Evolutionary conservation across 495 filamentous ascomycete species (phyloP), one percentile per base, ranked within the genome.

Genomic region (Aspergillus bridgeri): DNA sequence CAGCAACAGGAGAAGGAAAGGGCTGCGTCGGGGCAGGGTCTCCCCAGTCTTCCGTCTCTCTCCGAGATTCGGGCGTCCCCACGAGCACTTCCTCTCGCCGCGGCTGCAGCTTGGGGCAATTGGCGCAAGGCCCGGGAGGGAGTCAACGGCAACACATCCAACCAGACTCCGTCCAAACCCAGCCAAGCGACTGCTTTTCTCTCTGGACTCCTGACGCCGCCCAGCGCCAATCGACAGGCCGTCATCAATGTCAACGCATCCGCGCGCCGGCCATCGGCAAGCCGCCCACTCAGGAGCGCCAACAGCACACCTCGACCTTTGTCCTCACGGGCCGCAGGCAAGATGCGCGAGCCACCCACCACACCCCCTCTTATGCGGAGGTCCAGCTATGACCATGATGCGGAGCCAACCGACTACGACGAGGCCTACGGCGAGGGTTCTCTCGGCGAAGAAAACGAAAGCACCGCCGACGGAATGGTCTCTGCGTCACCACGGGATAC

Each of bases 1-100:
- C 92, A 98, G 65, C 89, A 90, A 69, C 91, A 96, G 66, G 94
- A 96, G 69, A 88, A 88, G 19, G 95, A 98, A 65, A 78, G 89
- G 54, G 81, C 88, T 5, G 61, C 76, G 48, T 66, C 71, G 22
- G 78, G 78, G 15, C 75, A 79, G 43, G 56, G 67, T 17, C 79
- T 82, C 51, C 75, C 81, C 21, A 78, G 75, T 2, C 69, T 89
- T 5, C 75, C 81, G 15, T 81, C 76, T 20, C 72, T 87, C n/a
- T 77, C 83, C 9, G 82, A 79, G 53, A 74, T 91, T 23, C 83
- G 88, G 44, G 85, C 90, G 15, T 88, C 90, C 2, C 88, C 91
- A 3, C 89, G 91, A 48, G 84, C 88, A 19, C 85, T 91, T 33
- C 90, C 89, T 23, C 83, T 96, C 7, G 90, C 90, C 20, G 80